Conservation (phyloP, 2,329 filamentous ascomycete genomes). For the Venturia asperata region DNA sequence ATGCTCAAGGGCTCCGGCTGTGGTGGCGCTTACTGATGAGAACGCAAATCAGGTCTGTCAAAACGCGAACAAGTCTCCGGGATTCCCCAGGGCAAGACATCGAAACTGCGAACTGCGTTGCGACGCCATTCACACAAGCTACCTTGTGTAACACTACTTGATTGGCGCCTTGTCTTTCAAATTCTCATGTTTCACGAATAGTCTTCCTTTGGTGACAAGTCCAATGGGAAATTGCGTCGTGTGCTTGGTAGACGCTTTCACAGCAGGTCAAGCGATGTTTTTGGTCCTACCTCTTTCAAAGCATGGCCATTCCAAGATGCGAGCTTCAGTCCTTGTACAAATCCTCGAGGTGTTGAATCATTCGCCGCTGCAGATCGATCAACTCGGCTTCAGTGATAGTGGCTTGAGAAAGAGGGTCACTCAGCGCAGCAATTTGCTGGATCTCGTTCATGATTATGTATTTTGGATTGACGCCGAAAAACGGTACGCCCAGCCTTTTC, state of each 20-base stretch:
- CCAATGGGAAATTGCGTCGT: conserved; percentile 10
- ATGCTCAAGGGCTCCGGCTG: not conserved
- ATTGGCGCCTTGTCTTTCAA: not conserved
- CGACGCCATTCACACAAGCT: not conserved
- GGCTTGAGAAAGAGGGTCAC: conserved; percentile 25
- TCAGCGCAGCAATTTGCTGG: conserved; percentile 18
- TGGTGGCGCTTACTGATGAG: not conserved
- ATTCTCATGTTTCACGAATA: not conserved
- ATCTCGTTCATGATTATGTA: conserved; percentile 34
- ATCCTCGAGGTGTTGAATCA: conserved; percentile 30
- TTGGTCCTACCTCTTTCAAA: not conserved
- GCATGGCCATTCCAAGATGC: not conserved
- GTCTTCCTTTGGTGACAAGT: not conserved
- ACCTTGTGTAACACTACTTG: not conserved
- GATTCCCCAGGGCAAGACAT: not conserved
- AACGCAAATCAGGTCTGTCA: not conserved
- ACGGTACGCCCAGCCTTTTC: conserved; percentile 52
- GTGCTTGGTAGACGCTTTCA: not conserved
- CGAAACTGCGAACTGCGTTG: not conserved
- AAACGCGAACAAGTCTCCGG: not conserved
- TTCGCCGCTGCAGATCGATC: conserved; percentile 30
- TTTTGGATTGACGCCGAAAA: conserved; percentile 48
- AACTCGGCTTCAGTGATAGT: conserved; percentile 29
- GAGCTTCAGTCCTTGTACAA: conserved; percentile 22
- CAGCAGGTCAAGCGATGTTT: not conserved